Base-by-base conservation (phyloP, 106 monocot species). In the Dioscorea zingiberensis region DNA sequence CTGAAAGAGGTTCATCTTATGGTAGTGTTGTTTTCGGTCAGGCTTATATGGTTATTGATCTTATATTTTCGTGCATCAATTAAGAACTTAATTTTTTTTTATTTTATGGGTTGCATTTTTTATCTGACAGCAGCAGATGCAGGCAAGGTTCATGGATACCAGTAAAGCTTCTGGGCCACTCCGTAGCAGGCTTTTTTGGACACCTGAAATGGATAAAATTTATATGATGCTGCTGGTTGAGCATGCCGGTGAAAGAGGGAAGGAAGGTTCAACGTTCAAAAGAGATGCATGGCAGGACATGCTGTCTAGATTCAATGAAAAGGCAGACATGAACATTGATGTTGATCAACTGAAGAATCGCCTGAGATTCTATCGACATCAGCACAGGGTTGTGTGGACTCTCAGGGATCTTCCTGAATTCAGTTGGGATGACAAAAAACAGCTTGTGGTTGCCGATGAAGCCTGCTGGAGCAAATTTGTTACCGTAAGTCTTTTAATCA, bases 101-200 rank as follows among this genome's bases (percentile, higher is more conserved):
- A 13, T 51, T 0, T 62, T 62, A 17, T 29, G 25, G 13, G 9
- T 15, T 29, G 1, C 30, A 15, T 25, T 27, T 62, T 62, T 29
- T 29, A 17, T 27, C 59, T 59, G 59, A 12, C 38, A 38, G 10
- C 15, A 29, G 16, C 28, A 62, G 63, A 63, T 63, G 4, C 45
- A 5, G 13, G 11, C 63, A 45, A 32, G 9, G 21, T 9, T 44
- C 12, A 63, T 63, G 63, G 63, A 63, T 63, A 15, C n/a, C n/a
- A 4, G 16, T 13, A 30, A 4, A 28, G 30, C 38, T 63, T 3
- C 4, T 2, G n/a, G 29, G 29, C 16, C 61, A 62, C 18, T 25
- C 22, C 66, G 66, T 48, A 27, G 51, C 8, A 48, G 66, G 25
- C 12, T 66, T 16, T 27, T 51, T 48, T 66, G 66, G 66, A 66